phyloP scores from a whole-genome alignment of 768 basidiomycete species.

The Coprinellus micaceus region DNA sequence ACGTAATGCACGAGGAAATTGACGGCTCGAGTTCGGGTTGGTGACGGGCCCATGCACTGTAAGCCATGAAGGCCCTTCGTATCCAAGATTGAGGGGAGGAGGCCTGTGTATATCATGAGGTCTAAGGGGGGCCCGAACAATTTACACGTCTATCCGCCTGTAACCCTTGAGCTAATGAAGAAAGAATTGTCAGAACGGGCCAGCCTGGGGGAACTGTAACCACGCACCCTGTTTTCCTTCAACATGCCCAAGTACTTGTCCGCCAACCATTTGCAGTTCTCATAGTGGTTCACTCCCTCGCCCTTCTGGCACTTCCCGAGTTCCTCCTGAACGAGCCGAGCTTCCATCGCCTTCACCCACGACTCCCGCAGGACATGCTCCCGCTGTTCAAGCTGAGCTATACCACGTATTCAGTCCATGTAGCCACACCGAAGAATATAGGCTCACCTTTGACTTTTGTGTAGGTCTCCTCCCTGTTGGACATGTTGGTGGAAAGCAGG shows the following conservation, averaged over 20 bases:
- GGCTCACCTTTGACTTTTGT: constrained; percentile 51
- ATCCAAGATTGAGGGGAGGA: background rate
- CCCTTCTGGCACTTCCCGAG: constrained; percentile 84
- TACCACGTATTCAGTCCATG: background rate
- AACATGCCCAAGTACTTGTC: constrained; percentile 82
- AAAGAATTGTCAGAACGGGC: background rate
- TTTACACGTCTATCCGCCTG: constrained; percentile 64
- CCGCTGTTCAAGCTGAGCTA: constrained; percentile 64
- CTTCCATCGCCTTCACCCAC: constrained; percentile 94
- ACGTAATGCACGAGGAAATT: no score
- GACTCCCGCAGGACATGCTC: constrained; percentile 83
- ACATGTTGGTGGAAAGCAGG: constrained; percentile 28
- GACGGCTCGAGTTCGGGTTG: no score
- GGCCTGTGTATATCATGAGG: background rate
- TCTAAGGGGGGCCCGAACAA: no score
- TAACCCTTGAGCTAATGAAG: constrained; percentile 72
- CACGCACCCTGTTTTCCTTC: constrained; percentile 72
- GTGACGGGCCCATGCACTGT: no score
- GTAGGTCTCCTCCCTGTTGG: constrained; percentile 32
- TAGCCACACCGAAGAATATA: background rate
- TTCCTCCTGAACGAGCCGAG: constrained; percentile 82
- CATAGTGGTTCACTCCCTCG: constrained; percentile 90
- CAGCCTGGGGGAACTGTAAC: no score
- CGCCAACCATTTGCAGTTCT: constrained; percentile 83
- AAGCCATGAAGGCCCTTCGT: no score